These are phyloP conservation scores for Geotrichum cucujoidarum DNA, from an alignment of 1,139 yeast genomes.

Conservation along the genomic window DNA sequence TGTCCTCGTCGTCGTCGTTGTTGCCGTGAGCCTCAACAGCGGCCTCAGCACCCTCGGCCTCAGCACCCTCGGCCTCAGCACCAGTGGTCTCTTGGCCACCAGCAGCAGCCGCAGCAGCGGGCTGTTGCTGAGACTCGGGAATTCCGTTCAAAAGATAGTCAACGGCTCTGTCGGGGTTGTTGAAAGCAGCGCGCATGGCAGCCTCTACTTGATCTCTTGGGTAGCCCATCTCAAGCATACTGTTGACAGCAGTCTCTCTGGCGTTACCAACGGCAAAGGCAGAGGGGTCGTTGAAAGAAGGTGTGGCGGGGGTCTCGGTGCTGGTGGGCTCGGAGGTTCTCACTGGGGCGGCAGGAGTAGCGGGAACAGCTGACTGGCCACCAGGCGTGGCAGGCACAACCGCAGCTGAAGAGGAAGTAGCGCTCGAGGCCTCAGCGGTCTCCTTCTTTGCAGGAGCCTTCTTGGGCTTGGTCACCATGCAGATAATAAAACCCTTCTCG, in stretches of 20 bases:
- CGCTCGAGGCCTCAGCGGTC: slow-evolving; percentile 27
- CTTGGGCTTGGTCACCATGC: slow-evolving; percentile 65
- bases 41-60: slow-evolving; percentile 50
- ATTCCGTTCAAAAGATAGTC: slow-evolving; percentile 89
- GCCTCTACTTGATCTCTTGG: slow-evolving; percentile 81
- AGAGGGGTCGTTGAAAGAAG: slow-evolving; percentile 35
- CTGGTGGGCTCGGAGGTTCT: slow-evolving; percentile 32
- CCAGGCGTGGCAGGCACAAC: slow-evolving; percentile 27
- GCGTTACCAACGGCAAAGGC: slow-evolving; percentile 55
- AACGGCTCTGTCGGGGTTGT: slow-evolving; percentile 97
- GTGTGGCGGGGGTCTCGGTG: slow-evolving; percentile 30
- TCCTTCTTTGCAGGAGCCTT: slow-evolving; percentile 22
- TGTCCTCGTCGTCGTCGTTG: slow-evolving; percentile 35
- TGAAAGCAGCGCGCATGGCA: slow-evolving; percentile 92
- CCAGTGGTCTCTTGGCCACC: slow-evolving; percentile 29
- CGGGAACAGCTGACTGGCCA: slow-evolving; percentile 27
- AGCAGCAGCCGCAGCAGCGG: slow-evolving; percentile 29
- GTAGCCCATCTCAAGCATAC: slow-evolving; percentile 95
- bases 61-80: slow-evolving; percentile 33
- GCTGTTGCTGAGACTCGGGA: slow-evolving; percentile 56
- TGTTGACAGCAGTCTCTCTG: slow-evolving; percentile 64
- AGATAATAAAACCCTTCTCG: slow-evolving; percentile 81
- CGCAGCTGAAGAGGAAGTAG: slow-evolving; percentile 30
- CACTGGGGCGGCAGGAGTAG: slow-evolving; percentile 27
- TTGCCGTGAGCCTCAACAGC: slow-evolving; percentile 41